Base-by-base conservation (phyloP, 2,329 filamentous ascomycete genomes). In the Botrytis porri region DNA sequence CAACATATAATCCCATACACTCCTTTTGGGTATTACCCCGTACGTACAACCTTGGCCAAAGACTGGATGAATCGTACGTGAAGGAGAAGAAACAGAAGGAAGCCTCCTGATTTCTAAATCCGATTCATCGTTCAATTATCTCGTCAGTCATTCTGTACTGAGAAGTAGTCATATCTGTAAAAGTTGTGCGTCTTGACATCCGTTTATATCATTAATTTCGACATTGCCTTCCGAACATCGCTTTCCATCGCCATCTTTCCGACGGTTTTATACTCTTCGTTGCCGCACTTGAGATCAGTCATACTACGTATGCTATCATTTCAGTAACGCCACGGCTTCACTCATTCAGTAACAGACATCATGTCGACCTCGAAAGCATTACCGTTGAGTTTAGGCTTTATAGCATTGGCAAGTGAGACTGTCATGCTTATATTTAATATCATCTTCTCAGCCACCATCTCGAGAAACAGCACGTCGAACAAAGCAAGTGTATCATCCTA, bases 361-460 rank as follows among this genome's bases (percentile, higher is more conserved):
- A 80, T 80, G 79, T 73, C 62, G 64, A 37, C 75, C 41, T 75
- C 75, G 66, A 75, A 74, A 60, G 74, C 65, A 41, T 72, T 80
- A 57, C 75, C 75, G 62, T 39, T 80, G 60, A 75, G 71, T 70
- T 74, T 81, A 35, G 79, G 80, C 41, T 76, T 75, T 69, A 64
- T 80, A 63, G 78, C 80, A 29, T 73, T 78, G 54, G 75, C 75
- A 64, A 80, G 80, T 73, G 76, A 74, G 32, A 70, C 76, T 54
- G 77, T 75, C 18, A 74, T 79, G 75, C 73, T 80, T 41, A 78
- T 75, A 20, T 78, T 81, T 64, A 76, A 80, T 57, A 75, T 81
- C 63, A 76, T 79, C 51, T 79, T 80, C 62, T 77, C 80, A 12
- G 66, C 76, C 65, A 74, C 73, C 35, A 72, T 80, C 25, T 74